phyloP scores from a whole-genome alignment of 257 asterid genomes.

The Thymus quinquecostatus region DNA sequence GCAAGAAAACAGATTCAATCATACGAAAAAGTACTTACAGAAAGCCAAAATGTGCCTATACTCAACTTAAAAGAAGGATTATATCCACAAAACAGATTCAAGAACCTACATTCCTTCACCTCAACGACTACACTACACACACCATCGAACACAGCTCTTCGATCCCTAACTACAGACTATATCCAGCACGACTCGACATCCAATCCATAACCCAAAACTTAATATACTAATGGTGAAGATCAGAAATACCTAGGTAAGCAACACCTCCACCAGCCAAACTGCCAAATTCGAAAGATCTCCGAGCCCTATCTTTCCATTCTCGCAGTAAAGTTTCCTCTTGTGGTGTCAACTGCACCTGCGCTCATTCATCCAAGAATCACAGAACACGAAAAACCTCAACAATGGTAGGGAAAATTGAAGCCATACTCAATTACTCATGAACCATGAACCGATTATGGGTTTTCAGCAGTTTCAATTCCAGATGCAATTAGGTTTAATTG shows the following conservation, averaged over 20 bases:
- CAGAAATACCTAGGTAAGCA: constrained; percentile 64
- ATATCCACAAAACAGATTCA: not conserved
- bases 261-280: constrained; percentile 40
- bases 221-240: not conserved
- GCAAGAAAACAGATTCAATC: not conserved
- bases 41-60: not conserved
- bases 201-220: constrained; percentile 12
- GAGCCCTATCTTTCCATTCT: constrained; percentile 42
- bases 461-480: constrained; percentile 2
- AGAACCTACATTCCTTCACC: not conserved
- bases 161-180: not conserved
- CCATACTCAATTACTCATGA: not conserved
- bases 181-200: not conserved
- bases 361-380: constrained; percentile 20
- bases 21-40: not conserved
- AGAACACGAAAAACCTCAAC: not conserved
- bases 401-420: constrained; percentile 11
- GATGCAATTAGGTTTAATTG: not conserved
- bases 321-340: constrained; percentile 52
- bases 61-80: no score
- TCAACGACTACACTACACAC: constrained; percentile 1
- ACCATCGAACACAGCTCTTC: not conserved
- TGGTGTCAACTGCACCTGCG: constrained; percentile 55
- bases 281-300: constrained; percentile 48
- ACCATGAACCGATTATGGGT: not conserved